A percentile compares a stretch with the other conserved stretches of the same genome.
Conservation (phyloP, 2,329 filamentous ascomycete genomes). For the Hymenoscyphus fraxineus region DNA sequence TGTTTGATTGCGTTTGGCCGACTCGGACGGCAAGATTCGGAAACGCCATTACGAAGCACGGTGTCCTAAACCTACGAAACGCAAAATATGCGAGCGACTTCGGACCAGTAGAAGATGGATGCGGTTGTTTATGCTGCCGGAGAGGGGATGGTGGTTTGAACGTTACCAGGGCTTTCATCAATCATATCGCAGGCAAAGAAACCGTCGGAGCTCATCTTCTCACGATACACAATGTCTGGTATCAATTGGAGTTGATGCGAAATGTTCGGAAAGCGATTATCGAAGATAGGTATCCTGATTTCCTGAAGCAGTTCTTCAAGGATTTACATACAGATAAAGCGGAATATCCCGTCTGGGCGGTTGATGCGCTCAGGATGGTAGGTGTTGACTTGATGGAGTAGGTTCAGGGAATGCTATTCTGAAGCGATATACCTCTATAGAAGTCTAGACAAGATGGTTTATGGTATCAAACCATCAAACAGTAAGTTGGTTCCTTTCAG, state of each 20-base stretch:
- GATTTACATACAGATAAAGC: slow-evolving; percentile 63
- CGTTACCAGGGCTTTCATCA: slow-evolving; percentile 82
- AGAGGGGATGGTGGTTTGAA: slow-evolving; percentile 67
- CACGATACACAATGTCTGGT: slow-evolving; percentile 95
- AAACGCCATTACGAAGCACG: slow-evolving; percentile 79
- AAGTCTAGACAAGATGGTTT: not conserved
- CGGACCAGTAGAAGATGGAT: slow-evolving; percentile 75
- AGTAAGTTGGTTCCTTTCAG: not conserved
- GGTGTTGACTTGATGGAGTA: slow-evolving; percentile 64
- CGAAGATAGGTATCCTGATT: slow-evolving; percentile 74
- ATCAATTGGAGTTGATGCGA: slow-evolving; percentile 81
- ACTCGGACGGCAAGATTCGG: slow-evolving; percentile 94
- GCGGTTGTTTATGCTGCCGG: slow-evolving; percentile 75
- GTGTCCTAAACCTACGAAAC: slow-evolving; percentile 81
- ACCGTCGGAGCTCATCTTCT: slow-evolving; percentile 82
- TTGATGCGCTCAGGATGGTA: slow-evolving; percentile 73
- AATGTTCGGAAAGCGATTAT: slow-evolving; percentile 72
- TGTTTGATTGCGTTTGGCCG: slow-evolving; percentile 99
- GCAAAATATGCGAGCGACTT: slow-evolving; percentile 76
- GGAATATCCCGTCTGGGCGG: slow-evolving; percentile 78
- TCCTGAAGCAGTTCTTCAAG: slow-evolving; percentile 74
- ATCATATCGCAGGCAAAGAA: slow-evolving; percentile 91
- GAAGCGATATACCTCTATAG: not conserved
- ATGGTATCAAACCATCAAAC: not conserved
- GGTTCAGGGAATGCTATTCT: not conserved